Percentiles rank a stretch among this genome's conserved stretches.
phyloP scores from a whole-genome alignment of 1,284 basidiomycete genomes.

The Sporisorium iseilematis-ciliati region DNA sequence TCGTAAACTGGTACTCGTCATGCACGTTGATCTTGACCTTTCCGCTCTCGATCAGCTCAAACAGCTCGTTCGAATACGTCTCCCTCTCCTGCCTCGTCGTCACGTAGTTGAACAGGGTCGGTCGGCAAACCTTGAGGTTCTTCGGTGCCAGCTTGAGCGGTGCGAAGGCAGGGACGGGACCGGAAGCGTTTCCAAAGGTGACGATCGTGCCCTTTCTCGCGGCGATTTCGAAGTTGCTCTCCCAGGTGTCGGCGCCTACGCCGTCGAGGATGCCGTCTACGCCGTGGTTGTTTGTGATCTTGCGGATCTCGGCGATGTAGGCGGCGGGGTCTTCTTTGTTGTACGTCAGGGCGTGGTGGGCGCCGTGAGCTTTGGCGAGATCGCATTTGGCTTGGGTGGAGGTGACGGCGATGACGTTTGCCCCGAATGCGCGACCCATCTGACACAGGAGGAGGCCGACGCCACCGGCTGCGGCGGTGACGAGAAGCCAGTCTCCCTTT shows the following conservation, averaged over 20 bases:
- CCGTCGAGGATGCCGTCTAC: conserved; percentile 88
- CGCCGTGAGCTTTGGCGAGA: conserved; percentile 83
- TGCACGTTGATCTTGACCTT: conserved; percentile 79
- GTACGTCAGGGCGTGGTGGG: conserved; percentile 88
- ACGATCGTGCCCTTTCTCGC: conserved; percentile 74
- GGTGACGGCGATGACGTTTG: conserved; percentile 92
- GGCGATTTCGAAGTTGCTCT: conserved; percentile 81
- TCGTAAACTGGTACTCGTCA: conserved; percentile 80
- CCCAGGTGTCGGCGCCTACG: conserved; percentile 77
- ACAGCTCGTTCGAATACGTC: conserved; percentile 78
- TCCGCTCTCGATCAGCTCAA: conserved; percentile 76
- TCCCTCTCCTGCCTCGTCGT: conserved; percentile 79
- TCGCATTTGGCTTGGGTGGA: conserved; percentile 86
- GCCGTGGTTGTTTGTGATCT: conserved; percentile 83
- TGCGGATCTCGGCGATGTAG: conserved; percentile 69
- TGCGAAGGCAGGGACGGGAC: conserved; percentile 76
- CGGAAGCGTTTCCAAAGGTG: conserved; percentile 92
- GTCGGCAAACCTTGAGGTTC: conserved; percentile 77
- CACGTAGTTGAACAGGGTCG: conserved; percentile 71
- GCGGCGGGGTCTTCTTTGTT: conserved; percentile 67
- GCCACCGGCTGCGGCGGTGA: conserved; percentile 90
- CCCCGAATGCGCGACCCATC: conserved; percentile 75
- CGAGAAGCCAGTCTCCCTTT: conserved; percentile 75
- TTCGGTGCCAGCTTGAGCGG: conserved; percentile 81
- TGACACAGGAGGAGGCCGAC: conserved; percentile 74